These are phyloP conservation scores for Monosporozyma servazzii DNA, from an alignment of 805 yeast species.

Conservation along the genomic window DNA sequence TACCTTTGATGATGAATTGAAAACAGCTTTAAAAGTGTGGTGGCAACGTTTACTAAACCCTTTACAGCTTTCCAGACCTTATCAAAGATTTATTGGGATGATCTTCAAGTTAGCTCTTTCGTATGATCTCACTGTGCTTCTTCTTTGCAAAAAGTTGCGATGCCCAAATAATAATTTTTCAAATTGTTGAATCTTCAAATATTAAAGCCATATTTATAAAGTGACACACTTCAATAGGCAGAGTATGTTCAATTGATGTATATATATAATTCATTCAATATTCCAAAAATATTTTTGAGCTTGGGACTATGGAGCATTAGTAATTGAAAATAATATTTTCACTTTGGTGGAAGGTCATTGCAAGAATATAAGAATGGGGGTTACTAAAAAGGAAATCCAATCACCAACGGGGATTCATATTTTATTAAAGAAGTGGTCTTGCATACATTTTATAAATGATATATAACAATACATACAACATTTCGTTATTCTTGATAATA, in stretches of 20 bases:
- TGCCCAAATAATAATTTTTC: background rate
- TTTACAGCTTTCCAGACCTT: background rate
- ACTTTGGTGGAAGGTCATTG: no score
- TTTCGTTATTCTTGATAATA: no score
- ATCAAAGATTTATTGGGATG: background rate
- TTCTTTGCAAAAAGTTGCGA: background rate
- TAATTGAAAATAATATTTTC: no score
- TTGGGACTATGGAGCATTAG: no score
- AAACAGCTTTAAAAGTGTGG: background rate
- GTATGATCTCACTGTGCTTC: background rate
- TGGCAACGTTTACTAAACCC: background rate
- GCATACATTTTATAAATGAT: no score
- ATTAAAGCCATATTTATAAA: background rate
- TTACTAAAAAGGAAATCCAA: no score
- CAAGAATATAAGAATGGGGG: no score
- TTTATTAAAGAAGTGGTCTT: no score
- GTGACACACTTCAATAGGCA: background rate
- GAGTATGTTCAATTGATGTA: background rate
- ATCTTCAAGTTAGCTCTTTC: background rate
- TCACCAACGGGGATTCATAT: no score
- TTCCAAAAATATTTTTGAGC: no score
- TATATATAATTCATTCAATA: no score
- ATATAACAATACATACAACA: no score
- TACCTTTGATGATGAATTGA: background rate
- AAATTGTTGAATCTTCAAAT: background rate